These are phyloP conservation scores for Cladosporium sp. DNA, from an alignment of 2,329 filamentous ascomycete genomes.

Conservation along the genomic window DNA sequence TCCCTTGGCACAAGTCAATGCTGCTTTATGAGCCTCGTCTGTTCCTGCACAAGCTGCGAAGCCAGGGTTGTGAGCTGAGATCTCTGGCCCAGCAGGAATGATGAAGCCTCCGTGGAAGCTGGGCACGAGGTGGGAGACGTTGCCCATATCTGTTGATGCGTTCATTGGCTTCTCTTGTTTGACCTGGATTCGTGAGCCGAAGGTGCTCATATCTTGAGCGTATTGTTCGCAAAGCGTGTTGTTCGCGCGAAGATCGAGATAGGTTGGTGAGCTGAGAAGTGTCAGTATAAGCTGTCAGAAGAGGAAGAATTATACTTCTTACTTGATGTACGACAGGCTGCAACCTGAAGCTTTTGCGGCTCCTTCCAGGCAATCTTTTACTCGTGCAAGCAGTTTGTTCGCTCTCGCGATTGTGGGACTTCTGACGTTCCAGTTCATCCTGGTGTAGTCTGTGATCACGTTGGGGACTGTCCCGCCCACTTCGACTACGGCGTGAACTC, in stretches of 20 bases:
- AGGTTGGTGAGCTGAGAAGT: neutral
- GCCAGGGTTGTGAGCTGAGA: neutral
- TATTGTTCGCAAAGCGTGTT: conserved; percentile 7
- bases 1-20: neutral
- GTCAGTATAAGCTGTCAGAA: neutral
- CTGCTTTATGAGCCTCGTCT: neutral
- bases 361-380: neutral
- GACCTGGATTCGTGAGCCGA: conserved; percentile 1
- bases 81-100: neutral
- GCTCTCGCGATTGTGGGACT: conserved; percentile 10
- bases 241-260: conserved; percentile 11
- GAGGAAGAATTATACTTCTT: neutral
- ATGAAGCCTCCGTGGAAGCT: neutral
- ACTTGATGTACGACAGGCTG: conserved; percentile 10
- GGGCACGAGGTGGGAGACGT: conserved; percentile 11
- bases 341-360: conserved; percentile 3
- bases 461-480: conserved; percentile 3
- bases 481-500: conserved; percentile 12
- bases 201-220: conserved; percentile 9
- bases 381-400: neutral
- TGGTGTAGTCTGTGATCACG: conserved; percentile 10
- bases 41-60: conserved; percentile 10
- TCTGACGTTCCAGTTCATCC: conserved; percentile 8
- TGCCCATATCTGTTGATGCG: conserved; percentile 9
- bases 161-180: conserved; percentile 9